A percentile compares a stretch with the other conserved stretches of the same genome.
These are phyloP conservation scores for Asterochloris erici DNA, from an alignment of 139 green algal species.

Conservation along the genomic window DNA sequence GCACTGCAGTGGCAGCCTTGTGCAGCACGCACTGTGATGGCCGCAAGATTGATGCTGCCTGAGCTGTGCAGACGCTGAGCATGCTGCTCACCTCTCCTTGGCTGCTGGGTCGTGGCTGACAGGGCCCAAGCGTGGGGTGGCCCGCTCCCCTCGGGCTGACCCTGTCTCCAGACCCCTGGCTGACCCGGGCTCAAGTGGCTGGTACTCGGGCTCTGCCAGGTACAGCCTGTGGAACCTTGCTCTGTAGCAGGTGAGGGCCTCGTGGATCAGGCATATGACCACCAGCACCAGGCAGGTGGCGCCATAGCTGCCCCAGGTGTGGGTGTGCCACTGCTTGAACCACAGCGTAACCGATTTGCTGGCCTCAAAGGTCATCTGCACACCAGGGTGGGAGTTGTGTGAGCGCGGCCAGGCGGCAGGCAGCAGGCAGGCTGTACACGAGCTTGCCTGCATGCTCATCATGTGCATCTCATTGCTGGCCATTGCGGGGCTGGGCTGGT, in stretches of 20 bases:
- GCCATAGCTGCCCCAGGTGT: conserved; percentile 10
- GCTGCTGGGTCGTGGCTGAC: neutral
- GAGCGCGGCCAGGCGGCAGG: too few relatives aligned
- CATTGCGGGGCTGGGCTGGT: too few relatives aligned
- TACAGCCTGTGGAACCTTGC: neutral
- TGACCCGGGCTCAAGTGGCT: neutral
- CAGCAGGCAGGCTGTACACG: too few relatives aligned
- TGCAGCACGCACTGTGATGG: too few relatives aligned
- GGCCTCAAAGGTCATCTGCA: conserved; percentile 32
- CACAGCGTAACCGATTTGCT: conserved; percentile 25
- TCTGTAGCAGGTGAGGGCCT: conserved; percentile 16
- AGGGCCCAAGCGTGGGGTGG: neutral
- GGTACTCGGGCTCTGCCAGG: neutral
- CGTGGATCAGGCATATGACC: conserved; percentile 9
- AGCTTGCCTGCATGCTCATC: too few relatives aligned
- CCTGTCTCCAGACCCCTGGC: neutral
- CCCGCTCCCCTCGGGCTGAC: neutral
- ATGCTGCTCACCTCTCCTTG: neutral
- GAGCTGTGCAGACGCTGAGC: neutral
- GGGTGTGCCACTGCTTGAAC: conserved; percentile 20
- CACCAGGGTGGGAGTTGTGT: conserved; percentile 7
- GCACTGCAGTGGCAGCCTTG: too few relatives aligned
- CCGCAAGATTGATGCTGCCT: neutral
- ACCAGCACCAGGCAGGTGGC: conserved; percentile 4
- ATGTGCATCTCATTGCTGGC: too few relatives aligned